Percentiles rank a stretch among this genome's conserved stretches.
Conservation (phyloP, 73 alveolate genomes). For the Paramecium caudatum region DNA sequence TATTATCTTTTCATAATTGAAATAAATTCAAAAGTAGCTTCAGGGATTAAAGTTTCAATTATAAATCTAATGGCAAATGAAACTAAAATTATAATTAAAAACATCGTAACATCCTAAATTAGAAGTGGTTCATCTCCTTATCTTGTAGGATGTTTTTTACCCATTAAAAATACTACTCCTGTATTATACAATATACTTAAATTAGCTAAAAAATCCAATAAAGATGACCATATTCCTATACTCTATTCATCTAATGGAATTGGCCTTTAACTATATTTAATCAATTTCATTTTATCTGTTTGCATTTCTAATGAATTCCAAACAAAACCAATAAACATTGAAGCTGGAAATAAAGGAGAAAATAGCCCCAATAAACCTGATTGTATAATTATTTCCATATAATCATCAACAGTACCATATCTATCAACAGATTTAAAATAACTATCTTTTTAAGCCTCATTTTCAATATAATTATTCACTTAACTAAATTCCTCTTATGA, state of each 20-base stretch:
- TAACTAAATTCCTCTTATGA: background rate
- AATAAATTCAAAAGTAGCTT: conserved; percentile 50
- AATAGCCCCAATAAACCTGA: conserved; percentile 63
- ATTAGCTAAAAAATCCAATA: conserved; percentile 66
- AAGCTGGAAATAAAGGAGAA: conserved; percentile 72
- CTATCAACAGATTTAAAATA: conserved; percentile 70
- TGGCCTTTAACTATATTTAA: conserved; percentile 69
- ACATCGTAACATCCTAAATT: conserved; percentile 21
- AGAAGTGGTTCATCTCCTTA: background rate
- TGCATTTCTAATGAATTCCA: conserved; percentile 74
- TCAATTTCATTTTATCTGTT: conserved; percentile 69
- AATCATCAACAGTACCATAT: conserved; percentile 76
- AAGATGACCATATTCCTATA: conserved; percentile 69
- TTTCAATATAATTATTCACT: conserved; percentile 10
- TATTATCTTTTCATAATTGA: conserved; percentile 52
- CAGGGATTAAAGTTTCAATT: conserved; percentile 24
- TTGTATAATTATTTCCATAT: conserved; percentile 67
- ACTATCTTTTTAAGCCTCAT: conserved; percentile 66
- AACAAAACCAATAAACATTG: conserved; percentile 68
- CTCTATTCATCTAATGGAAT: conserved; percentile 69
- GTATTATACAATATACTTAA: conserved; percentile 46
- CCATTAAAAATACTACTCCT: conserved; percentile 38
- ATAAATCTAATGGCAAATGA: background rate
- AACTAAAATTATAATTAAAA: background rate
- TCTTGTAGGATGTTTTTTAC: background rate